Base-by-base conservation (phyloP, 2,329 filamentous ascomycete genomes). In the Hypomyces perniciosus region DNA sequence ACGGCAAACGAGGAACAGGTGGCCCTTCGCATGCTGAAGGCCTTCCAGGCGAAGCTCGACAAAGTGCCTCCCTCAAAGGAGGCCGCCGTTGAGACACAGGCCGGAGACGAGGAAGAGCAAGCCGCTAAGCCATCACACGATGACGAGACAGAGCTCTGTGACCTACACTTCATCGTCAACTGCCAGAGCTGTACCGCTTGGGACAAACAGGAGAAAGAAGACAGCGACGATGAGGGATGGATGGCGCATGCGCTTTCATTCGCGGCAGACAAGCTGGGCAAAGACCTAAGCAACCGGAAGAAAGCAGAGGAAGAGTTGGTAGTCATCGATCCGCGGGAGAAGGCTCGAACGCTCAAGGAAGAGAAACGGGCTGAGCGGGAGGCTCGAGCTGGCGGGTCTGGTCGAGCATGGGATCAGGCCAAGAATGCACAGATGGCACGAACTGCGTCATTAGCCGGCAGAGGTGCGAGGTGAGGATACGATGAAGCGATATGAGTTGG, bases 121-220 rank as follows among this genome's bases (percentile, higher is more conserved):
- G 60, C 60, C 35, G 59, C 37, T 4, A 46, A 57, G 64, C 54
- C 54, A 13, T 56, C 53, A 7, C 56, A 46, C 6, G 84, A 85
- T 3, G 82, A 86, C 37, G 89, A 95, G 65, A 84, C 83, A 3
- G 78, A 78, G 45, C 76, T 95, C 4, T 99, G 93, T 64, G 93
- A 97, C 66, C 72, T 99, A 34, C 93, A 99, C 66, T 99, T 97
- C 68, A 95, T 99, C 56, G 88, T 87, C 44, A 88, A 95, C 61
- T 99, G 93, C 67, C 90, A 96, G 65, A 96, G 90, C 41, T 97
- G 93, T 67, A 83, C 81, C 52, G 81, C 85, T 0, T 96, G 91
- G 90, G 87, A 95, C 62, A 78, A 84, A 59, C 76, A 75, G 38
- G 80, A 76, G 4, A 73, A 75, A 9, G 74, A 78, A 26, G 80